These are phyloP conservation scores for Kalanchoe fedtschenkoi DNA, from an alignment of 164 flowering plant species.

Conservation along the genomic window DNA sequence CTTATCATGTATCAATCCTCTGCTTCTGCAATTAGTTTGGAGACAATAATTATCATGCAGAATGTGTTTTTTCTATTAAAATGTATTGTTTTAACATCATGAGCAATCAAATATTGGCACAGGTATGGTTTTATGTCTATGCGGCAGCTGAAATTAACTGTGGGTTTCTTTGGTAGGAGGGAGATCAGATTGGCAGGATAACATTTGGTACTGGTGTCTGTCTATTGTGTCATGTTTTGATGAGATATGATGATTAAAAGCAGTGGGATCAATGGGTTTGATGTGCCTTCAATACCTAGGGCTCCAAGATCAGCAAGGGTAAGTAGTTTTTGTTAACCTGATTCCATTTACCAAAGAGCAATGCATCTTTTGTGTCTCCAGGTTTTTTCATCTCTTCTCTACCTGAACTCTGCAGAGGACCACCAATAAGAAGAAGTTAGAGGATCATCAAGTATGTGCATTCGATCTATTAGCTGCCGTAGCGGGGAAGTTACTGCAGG, in stretches of 20 bases:
- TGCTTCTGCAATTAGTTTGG: no score
- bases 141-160: no score
- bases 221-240: background rate
- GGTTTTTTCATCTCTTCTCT: background rate
- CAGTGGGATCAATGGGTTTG: conserved; percentile 18
- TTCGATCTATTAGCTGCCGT: conserved; percentile 13
- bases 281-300: conserved; percentile 15
- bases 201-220: no score
- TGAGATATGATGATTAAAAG: conserved; percentile 9
- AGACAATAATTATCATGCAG: no score
- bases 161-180: no score
- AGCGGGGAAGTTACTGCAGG: conserved; percentile 12
- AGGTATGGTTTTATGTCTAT: no score
- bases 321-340: conserved; percentile 1
- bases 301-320: conserved; percentile 24
- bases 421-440: conserved; percentile 1
- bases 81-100: no score
- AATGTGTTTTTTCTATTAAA: no score
- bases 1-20: no score
- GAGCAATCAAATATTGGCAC: no score
- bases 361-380: background rate
- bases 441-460: conserved; percentile 4
- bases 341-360: background rate
- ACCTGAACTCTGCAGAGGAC: conserved; percentile 5
- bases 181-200: no score